Conservation (phyloP, 169 alveolate species). For the Miamiensis avidus region DNA sequence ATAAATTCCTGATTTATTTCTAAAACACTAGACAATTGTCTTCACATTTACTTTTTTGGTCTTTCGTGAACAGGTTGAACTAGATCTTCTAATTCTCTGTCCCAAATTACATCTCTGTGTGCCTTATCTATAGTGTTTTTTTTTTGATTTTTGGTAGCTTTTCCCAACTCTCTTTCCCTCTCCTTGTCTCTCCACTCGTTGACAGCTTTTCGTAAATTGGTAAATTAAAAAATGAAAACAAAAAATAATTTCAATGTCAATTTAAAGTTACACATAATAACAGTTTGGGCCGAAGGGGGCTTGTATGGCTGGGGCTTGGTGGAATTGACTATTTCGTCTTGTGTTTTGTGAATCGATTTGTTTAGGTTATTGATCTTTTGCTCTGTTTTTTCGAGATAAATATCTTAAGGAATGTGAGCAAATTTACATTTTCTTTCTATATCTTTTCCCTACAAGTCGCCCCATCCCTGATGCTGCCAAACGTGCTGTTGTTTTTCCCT, state of each 20-base stretch:
- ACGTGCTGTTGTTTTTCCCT: background rate
- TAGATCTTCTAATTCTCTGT: background rate
- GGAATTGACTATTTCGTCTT: background rate
- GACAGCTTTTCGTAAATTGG: background rate
- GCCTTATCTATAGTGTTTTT: background rate
- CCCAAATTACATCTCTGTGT: background rate
- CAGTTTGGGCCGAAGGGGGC: background rate
- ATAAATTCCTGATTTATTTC: no score
- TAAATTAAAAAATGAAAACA: no score
- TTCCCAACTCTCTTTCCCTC: background rate
- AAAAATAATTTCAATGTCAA: no score
- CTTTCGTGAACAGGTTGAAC: background rate
- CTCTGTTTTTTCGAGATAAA: background rate
- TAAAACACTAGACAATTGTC: no score
- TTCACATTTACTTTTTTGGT: background rate
- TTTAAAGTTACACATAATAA: background rate
- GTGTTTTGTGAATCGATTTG: background rate
- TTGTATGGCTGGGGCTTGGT: background rate
- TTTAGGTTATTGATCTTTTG: background rate
- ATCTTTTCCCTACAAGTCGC: background rate
- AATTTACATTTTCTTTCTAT: background rate
- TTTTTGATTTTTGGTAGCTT: background rate
- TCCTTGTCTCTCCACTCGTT: background rate
- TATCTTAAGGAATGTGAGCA: background rate
- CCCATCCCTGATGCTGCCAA: background rate